Evolutionary conservation across 1,139 yeast genomes (phyloP), one percentile per base, ranked within the genome.

Genomic region (Hansenula sp.): DNA sequence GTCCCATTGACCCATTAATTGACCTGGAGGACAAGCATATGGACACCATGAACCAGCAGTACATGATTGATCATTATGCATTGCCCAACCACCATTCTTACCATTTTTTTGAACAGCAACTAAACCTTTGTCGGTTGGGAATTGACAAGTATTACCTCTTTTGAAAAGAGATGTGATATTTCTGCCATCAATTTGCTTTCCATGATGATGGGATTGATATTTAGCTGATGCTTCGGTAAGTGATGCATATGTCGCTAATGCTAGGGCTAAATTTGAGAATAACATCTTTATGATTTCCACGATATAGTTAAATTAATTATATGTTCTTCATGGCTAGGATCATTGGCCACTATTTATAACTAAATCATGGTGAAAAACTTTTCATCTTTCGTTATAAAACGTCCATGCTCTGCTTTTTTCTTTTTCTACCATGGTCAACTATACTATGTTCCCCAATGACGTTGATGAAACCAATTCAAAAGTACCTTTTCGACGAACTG

Each of bases 1-100:
- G 55, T 82, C 86, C 90, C 89, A 82, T 61, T 82, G 92, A 24
- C 79, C 86, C 80, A 82, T 79, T 42, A 86, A 62, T 59, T 83
- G 75, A 46, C 95, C 95, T 38, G 95, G 84, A 30, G 88, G 79
- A 58, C 95, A 86, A 27, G 96, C 96, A 59, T 83, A 88, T 29
- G 94, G 94, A 63, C 96, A 88, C 74, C 82, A 84, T 32, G 72
- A 68, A 20, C 94, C 95, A 30, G 83, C 70, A 10, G 78, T 65
- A 62, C 96, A 88, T 34, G 71, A 60, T 56, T 82, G 85, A 62
- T 86, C 92, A 39, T 80, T 82, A 51, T 84, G 78, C 77, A 85
- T 71, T 42, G 96, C 96, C 95, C 96, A 88, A 28, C 96, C 96
- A 34, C 73, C 90, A 56, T 85, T 84, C 22, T 60, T 51, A 22